Evolutionary conservation across 169 alveolate genomes (phyloP).

Genomic region (Condylostoma magnum): DNA sequence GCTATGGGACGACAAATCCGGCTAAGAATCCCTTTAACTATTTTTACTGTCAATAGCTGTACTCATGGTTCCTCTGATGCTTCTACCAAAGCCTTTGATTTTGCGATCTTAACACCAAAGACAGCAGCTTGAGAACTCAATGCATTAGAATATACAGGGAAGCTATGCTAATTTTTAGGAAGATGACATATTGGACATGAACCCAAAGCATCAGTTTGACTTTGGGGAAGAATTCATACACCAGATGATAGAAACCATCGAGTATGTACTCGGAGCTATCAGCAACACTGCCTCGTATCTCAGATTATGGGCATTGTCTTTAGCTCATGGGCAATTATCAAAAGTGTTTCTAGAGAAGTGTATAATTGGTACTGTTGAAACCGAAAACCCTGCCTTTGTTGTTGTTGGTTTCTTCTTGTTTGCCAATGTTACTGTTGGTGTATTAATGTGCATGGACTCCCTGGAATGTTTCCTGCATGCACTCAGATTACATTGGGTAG

Average conservation of each 20-base stretch:
- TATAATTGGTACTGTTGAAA: not conserved
- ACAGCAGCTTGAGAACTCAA: too few relatives aligned
- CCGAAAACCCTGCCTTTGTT: slow-evolving; percentile 6
- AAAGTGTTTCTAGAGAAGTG: slow-evolving; percentile 46
- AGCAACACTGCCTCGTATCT: slow-evolving; percentile 99
- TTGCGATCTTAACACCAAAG: slow-evolving; percentile 44
- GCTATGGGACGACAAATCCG: slow-evolving; percentile 53
- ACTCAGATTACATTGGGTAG: slow-evolving; percentile 99
- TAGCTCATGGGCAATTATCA: slow-evolving; percentile 91
- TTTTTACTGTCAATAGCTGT: slow-evolving; percentile 77
- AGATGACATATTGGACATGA: slow-evolving; percentile 22
- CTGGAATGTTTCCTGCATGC: slow-evolving; percentile 99
- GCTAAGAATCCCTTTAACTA: slow-evolving; percentile 79
- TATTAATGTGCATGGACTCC: slow-evolving; percentile 97
- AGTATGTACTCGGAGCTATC: slow-evolving; percentile 96
- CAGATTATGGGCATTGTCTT: slow-evolving; percentile 98
- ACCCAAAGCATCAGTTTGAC: slow-evolving; percentile 54
- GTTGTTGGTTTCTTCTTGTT: slow-evolving; percentile 77
- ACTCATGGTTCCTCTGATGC: slow-evolving; percentile 93
- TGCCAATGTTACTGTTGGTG: slow-evolving; percentile 93
- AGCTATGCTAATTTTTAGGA: slow-evolving; percentile 13
- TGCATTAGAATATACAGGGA: not conserved
- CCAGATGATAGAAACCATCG: slow-evolving; percentile 98
- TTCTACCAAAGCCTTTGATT: slow-evolving; percentile 92
- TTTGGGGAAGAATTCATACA: slow-evolving; percentile 85